These are phyloP conservation scores for Martensiomyces pterosporus DNA, from an alignment of 192 early-diverging fungal species.

Conservation along the genomic window DNA sequence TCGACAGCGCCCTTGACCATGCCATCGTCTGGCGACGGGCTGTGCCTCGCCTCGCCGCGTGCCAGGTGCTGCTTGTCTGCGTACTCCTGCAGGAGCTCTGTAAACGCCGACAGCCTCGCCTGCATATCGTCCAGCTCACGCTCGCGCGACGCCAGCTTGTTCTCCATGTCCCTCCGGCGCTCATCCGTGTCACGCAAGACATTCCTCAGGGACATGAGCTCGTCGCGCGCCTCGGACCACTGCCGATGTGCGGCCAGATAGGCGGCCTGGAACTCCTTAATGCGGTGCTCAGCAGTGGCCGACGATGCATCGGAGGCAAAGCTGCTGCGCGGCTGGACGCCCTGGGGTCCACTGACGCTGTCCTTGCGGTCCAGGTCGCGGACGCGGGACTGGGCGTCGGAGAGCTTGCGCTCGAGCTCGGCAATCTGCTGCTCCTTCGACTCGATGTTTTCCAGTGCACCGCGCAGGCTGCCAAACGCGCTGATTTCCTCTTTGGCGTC, in stretches of 20 bases:
- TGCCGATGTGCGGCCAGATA: slow-evolving; percentile 48
- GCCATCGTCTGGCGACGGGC: too few species aligned
- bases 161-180: slow-evolving; percentile 29
- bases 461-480: slow-evolving; percentile 24
- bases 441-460: slow-evolving; percentile 32
- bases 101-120: slow-evolving; percentile 38
- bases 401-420: slow-evolving; percentile 38
- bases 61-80: slow-evolving; percentile 14
- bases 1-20: slow-evolving; percentile 11
- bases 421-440: slow-evolving; percentile 38
- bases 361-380: slow-evolving; percentile 5
- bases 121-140: slow-evolving; percentile 40
- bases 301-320: slow-evolving; percentile 5
- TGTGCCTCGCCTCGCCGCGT: too few species aligned
- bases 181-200: slow-evolving; percentile 41
- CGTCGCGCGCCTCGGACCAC: slow-evolving; percentile 36
- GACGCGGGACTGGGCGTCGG: slow-evolving; percentile 9
- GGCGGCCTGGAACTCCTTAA: slow-evolving; percentile 25
- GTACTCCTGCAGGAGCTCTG: slow-evolving; percentile 42
- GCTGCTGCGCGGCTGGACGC: slow-evolving; percentile 20
- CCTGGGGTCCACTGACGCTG: slow-evolving; percentile 2
- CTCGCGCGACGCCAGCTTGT: slow-evolving; percentile 26
- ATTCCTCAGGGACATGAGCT: slow-evolving; percentile 32
- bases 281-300: slow-evolving; percentile 8
- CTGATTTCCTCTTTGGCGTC: slow-evolving; percentile 33